Percentiles rank a stretch among this genome's conserved stretches.
These are phyloP conservation scores for Eustoma russellianum DNA, from an alignment of 257 asterid species.

Conservation along the genomic window DNA sequence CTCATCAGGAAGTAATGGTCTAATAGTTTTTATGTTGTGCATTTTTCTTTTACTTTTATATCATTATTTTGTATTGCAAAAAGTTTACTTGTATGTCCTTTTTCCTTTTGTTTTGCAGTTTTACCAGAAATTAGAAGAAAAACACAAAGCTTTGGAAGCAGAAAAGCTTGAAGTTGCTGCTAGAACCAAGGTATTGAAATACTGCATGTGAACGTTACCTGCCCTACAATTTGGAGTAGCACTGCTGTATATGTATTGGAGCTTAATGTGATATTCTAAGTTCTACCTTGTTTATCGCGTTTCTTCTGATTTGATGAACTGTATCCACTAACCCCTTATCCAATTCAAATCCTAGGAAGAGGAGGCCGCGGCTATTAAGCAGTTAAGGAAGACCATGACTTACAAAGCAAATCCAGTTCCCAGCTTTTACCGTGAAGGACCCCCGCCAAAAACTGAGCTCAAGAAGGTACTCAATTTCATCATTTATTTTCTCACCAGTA, in stretches of 20 bases:
- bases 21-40: no score
- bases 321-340: slow-evolving; percentile 1
- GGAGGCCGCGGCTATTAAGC: slow-evolving; percentile 59
- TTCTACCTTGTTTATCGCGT: no score
- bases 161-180: slow-evolving; percentile 69
- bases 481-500: not conserved
- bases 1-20: no score
- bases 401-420: slow-evolving; percentile 92
- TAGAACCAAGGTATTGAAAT: slow-evolving; percentile 45
- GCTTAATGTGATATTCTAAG: no score
- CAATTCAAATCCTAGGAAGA: slow-evolving; percentile 55
- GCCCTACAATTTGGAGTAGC: no score
- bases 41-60: no score
- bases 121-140: slow-evolving; percentile 71
- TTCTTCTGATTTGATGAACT: not conserved
- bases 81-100: not conserved
- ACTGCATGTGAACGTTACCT: not conserved
- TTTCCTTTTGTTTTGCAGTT: slow-evolving; percentile 31
- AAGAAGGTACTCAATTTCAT: slow-evolving; percentile 47
- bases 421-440: slow-evolving; percentile 74
- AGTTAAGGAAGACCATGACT: slow-evolving; percentile 75
- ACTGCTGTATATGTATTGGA: no score
- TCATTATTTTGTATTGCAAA: no score
- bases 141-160: slow-evolving; percentile 77
- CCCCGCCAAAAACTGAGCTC: slow-evolving; percentile 75